These are phyloP conservation scores for Candida krabiensis DNA, from an alignment of 805 yeast genomes.

Conservation along the genomic window DNA sequence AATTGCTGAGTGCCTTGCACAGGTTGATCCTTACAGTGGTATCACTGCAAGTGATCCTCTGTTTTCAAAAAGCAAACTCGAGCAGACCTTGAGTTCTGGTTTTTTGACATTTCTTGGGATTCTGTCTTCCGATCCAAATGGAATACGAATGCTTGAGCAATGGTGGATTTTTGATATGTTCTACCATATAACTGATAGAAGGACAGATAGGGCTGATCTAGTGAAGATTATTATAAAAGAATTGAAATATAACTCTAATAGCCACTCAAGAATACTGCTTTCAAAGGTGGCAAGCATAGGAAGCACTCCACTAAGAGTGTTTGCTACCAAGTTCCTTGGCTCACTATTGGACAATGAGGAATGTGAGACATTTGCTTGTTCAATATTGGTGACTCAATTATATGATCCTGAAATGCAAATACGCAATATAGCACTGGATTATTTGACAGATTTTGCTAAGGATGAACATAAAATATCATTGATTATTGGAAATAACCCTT, in stretches of 20 bases:
- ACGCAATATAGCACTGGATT: constrained; percentile 53
- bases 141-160: constrained; percentile 67
- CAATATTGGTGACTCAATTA: constrained; percentile 60
- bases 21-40: constrained; percentile 78
- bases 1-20: constrained; percentile 85
- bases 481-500: constrained; percentile 56
- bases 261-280: constrained; percentile 65
- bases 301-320: constrained; percentile 48
- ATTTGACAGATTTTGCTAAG: constrained; percentile 53
- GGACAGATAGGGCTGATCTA: constrained; percentile 55
- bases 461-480: constrained; percentile 45
- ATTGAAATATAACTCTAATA: constrained; percentile 55
- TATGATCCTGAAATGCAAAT: constrained; percentile 65
- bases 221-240: constrained; percentile 57
- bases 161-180: constrained; percentile 86
- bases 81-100: constrained; percentile 67
- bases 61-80: constrained; percentile 58
- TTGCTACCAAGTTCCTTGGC: constrained; percentile 57
- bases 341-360: constrained; percentile 34
- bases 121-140: constrained; percentile 57
- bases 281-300: constrained; percentile 62
- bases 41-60: constrained; percentile 72
- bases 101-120: constrained; percentile 80
- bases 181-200: constrained; percentile 62
- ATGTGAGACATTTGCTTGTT: constrained; percentile 48